Evolutionary conservation across 75 land plant species (phyloP).

Genomic region (Ceratopteris richardii): DNA sequence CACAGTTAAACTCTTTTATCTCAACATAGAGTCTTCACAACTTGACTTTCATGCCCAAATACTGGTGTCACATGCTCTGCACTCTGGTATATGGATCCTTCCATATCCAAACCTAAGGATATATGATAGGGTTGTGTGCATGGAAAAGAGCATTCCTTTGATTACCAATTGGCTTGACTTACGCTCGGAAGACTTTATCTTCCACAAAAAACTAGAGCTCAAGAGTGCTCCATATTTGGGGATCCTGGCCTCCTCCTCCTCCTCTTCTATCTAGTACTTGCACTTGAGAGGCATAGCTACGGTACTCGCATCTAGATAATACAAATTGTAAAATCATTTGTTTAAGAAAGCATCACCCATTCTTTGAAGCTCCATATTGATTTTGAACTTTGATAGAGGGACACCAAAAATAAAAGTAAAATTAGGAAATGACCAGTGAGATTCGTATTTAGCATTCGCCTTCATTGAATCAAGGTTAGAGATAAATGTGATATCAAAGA

Average conservation of each 20-base stretch:
- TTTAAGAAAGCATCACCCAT: no score
- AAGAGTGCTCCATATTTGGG: conserved; percentile 37
- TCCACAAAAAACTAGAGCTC: conserved; percentile 31
- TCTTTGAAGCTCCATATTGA: no score
- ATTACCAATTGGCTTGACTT: conserved; percentile 55
- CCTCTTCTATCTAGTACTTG: conserved; percentile 74
- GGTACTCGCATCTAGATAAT: no score
- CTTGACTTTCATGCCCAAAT: conserved; percentile 60
- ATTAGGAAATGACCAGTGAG: no score
- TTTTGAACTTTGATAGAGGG: no score
- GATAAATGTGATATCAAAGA: no score
- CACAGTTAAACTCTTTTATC: conserved; percentile 22
- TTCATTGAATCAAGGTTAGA: no score
- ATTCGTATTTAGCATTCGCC: no score
- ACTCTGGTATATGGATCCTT: conserved; percentile 65
- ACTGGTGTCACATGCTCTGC: conserved; percentile 82
- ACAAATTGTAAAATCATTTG: no score
- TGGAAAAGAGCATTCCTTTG: conserved; percentile 54
- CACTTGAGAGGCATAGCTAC: conserved; percentile 33
- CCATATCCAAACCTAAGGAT: conserved; percentile 76
- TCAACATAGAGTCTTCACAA: conserved; percentile 15
- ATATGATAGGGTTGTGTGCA: conserved; percentile 36
- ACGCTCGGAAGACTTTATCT: conserved; percentile 55
- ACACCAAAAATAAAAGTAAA: no score
- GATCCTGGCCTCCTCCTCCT: conserved; percentile 55